Conservation (phyloP, 2,329 filamentous ascomycete species). For the Thermoascus crustaceus region DNA sequence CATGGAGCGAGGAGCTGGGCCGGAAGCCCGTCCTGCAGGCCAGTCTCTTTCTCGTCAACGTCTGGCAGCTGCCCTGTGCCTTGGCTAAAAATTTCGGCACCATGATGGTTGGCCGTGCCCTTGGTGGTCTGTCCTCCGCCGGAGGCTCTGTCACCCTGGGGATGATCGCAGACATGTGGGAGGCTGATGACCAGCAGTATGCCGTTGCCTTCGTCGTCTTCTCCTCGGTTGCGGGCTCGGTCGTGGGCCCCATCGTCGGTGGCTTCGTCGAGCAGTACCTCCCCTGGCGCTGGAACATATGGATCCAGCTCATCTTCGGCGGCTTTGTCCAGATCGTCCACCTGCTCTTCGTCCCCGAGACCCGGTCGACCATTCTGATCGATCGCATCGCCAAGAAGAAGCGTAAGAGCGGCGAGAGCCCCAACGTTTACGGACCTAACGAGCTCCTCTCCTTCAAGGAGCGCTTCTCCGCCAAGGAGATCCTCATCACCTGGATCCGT, state of each 20-base stretch:
- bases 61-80: conserved; percentile 66
- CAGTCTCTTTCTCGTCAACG: conserved; percentile 66
- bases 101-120: conserved; percentile 60
- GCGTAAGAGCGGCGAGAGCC: conserved; percentile 50
- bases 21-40: conserved; percentile 67
- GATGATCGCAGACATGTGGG: conserved; percentile 69
- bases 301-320: conserved; percentile 77
- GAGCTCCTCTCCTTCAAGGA: conserved; percentile 56
- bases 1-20: conserved; percentile 77
- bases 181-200: conserved; percentile 63
- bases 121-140: conserved; percentile 63
- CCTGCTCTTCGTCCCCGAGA: conserved; percentile 66
- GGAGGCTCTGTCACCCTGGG: conserved; percentile 66
- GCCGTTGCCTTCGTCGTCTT: conserved; percentile 71
- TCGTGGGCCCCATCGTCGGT: conserved; percentile 69
- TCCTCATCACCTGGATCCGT: conserved; percentile 50
- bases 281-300: conserved; percentile 69
- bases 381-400: conserved; percentile 69
- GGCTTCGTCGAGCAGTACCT: conserved; percentile 63
- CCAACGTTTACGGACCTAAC: conserved; percentile 62
- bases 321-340: conserved; percentile 60
- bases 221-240: conserved; percentile 68
- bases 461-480: conserved; percentile 51
- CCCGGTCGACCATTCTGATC: conserved; percentile 67
- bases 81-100: conserved; percentile 65